Base-by-base conservation (phyloP, 257 asterid genomes). In the Nicotiana noctiflora region DNA sequence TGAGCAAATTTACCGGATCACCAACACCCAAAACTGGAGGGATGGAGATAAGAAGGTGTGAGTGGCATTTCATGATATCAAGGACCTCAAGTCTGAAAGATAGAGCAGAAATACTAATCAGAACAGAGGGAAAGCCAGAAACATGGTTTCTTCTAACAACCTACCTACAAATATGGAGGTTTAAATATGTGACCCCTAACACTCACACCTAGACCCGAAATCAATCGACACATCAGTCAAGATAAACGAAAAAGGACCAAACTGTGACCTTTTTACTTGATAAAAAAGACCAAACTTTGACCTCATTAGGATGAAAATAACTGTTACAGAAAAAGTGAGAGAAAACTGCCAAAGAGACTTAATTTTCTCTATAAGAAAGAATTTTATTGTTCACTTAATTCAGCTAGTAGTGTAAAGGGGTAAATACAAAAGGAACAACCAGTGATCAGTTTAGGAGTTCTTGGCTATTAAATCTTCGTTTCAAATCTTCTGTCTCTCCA, bases 1-100 rank as follows among this genome's bases (percentile, higher is more conserved):
- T 8, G 8, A 23, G 61, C 1, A 63, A 74, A 84, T 77, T 77
- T 91, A 92, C 98, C 90, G 93, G 95, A 93, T 95, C 97, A 34
- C 97, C 97, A 80, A 81, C 60, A 68, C 91, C 93, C 25, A 72
- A 77, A 34, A 90, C 77, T 37, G 99, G 91, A 8, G 99, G 98
- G 52, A 91, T 75, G 19, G 98, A 93, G 60, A 93, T 82, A 61
- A 95, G 90, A 18, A 95, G 90, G 85, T 93, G 98, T 0, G 97
- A 87, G 74, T 93, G 93, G 70, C 80, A 77, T 81, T 86, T 90
- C 86, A 93, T 68, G 72, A 84, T 86, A 86, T 95, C 93, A 49
- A 93, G 89, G 57, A 95, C 88, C 63, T 92, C 98, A 51, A 61
- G 65, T 76, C 98, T 95, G 97, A 77, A 86, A 80, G 74, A 79